Conservation (phyloP, 139 green algal genomes). For the Tetraselmis chui region DNA sequence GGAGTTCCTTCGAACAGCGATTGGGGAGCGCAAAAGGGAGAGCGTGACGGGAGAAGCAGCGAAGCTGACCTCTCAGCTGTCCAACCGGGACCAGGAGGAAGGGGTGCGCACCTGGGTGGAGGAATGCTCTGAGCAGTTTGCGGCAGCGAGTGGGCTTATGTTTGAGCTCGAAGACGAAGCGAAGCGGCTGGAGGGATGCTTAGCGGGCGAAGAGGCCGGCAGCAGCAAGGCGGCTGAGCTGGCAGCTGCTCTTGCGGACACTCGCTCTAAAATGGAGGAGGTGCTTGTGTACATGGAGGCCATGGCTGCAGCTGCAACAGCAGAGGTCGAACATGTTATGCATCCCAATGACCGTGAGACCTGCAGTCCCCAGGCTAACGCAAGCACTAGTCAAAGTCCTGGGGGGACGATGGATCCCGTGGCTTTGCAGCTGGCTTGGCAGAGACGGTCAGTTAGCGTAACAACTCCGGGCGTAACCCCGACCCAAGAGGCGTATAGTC, state of each 20-base stretch:
- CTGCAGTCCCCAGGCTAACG: no score
- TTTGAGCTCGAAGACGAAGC: not conserved
- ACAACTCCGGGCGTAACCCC: no score
- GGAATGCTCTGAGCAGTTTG: not conserved
- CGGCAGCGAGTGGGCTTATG: not conserved
- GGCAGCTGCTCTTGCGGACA: not conserved
- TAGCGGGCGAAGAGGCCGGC: not conserved
- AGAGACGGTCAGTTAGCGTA: no score
- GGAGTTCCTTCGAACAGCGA: not conserved
- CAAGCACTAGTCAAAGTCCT: no score
- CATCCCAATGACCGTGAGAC: no score
- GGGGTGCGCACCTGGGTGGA: not conserved
- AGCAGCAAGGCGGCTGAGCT: not conserved
- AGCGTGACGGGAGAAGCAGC: not conserved
- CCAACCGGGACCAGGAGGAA: no score
- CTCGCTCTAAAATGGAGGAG: not conserved
- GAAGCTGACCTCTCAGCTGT: no score
- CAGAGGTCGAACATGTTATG: no score
- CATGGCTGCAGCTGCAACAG: not conserved
- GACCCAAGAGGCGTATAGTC: no score
- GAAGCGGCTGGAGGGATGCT: not conserved
- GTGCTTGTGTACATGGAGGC: not conserved
- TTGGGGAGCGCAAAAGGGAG: not conserved
- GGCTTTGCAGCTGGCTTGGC: no score
- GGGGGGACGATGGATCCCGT: no score